Base-by-base conservation (phyloP, 2,329 filamentous ascomycete genomes). In the Elsinoe batatas region DNA sequence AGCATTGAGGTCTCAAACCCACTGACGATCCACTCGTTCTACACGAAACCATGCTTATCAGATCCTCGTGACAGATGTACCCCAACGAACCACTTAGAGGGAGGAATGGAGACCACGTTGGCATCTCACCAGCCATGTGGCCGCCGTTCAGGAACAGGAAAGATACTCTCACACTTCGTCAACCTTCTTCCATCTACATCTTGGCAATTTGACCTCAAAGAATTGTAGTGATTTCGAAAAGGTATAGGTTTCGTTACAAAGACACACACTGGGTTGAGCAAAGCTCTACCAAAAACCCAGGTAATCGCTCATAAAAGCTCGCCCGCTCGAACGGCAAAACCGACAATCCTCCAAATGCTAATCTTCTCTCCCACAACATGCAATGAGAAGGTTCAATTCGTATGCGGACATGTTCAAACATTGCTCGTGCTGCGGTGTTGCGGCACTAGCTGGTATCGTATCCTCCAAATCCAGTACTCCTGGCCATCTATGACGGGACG, bases 91-190 rank as follows among this genome's bases (percentile, higher is more conserved):
- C 47, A 33, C 3, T 36, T 51, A 4, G 47, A 51, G 47, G 47
- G 22, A 37, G 32, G n/a, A 37, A 44, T 22, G 18, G 26, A 11
- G 40, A 44, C 40, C 20, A 10, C 18, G 15, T 51, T 33, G 47
- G 20, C 32, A 38, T 51, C n/a, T 51, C 47, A 22, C 10, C 47
- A 30, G 33, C 47, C 47, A 51, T 51, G 47, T 51, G 47, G 35
- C 26, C 33, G 32, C 11, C 33, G 17, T 36, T 51, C 47, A 51
- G 33, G 33, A 51, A 51, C 47, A 51, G 47, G 33, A 49, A 49
- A 49, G 40, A 44, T 17, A 26, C 17, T 12, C 18, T 44, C 40
- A 22, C 40, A 22, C 18, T 26, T 26, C 8, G 18, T 49, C 30
- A 49, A 35, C 15, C n/a, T 20, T 13, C 17, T 33, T 36, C 26